Evolutionary conservation across 1,284 basidiomycete species (phyloP), one percentile per base, ranked within the genome.

Genomic region (Malassezia sympodialis): DNA sequence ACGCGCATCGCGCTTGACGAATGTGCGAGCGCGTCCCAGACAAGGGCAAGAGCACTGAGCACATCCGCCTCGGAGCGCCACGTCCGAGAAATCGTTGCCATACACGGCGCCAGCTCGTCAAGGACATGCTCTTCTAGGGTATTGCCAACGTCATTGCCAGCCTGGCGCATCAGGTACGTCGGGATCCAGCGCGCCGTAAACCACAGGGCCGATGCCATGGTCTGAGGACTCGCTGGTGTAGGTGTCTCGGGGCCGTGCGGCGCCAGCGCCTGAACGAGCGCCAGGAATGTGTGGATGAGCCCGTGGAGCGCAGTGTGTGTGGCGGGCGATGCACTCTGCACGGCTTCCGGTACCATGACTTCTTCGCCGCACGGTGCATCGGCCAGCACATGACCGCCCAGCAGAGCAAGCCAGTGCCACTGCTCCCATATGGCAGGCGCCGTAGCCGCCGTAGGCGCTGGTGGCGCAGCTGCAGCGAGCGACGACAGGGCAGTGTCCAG

Each of bases 61-160:
- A 72, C 67, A 30, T 71, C 67, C 4, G 61, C 60, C 32, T 72
- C 70, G 0, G 62, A 39, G 56, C 60, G 53, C 70, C 70, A 72
- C 1, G 59, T 53, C 41, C 52, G 47, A 15, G 65, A 34, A 28
- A 58, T 56, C 10, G 54, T 58, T 0, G 46, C 56, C 8, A 68
- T 30, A 2, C 53, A 46, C 27, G 57, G 54, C 3, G 66, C 51
- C 15, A 70, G 40, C 49, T 58, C 61, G 3, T 58, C 58, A 10
- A 72, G 58, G 3, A 65, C 51, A 19, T 55, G 40, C 19, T 42
- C 50, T 4, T 67, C 56, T 19, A 72, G 61, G 49, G 63, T 47
- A 31, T 61, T 35, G 35, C 48, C 49, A 26, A 58, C 53, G 12
- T 56, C 48, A 17, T 19, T 19, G 27, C 30, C 28, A 23, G 52